These are phyloP conservation scores for Bocquillonia castaneifolia DNA, from an alignment of 441 rosid genomes.

Conservation along the genomic window DNA sequence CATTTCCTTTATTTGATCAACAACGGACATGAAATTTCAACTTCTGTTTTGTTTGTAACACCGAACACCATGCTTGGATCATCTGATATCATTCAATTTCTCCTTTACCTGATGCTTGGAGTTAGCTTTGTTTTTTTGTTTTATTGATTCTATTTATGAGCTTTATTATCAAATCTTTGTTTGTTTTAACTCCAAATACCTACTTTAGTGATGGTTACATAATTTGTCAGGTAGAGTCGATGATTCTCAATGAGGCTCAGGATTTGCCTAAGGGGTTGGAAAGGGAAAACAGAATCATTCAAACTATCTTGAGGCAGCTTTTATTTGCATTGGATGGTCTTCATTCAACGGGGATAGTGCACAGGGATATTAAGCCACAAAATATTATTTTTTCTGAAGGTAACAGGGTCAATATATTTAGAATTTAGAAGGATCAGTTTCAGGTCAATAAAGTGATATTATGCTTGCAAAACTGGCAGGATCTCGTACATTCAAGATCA, in stretches of 20 bases:
- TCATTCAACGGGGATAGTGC: conserved; percentile 93
- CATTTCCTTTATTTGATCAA: neutral
- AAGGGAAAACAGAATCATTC: conserved; percentile 79
- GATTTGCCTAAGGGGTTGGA: conserved; percentile 72
- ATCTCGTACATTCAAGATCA: conserved; percentile 80
- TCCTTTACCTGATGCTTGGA: neutral
- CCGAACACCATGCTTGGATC: neutral
- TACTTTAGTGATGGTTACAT: conserved; percentile 14
- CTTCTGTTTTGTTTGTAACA: neutral
- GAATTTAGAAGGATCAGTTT: neutral
- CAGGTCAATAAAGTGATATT: conserved; percentile 3
- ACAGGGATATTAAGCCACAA: conserved; percentile 88
- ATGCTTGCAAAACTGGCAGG: conserved; percentile 41
- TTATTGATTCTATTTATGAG: neutral
- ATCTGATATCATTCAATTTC: neutral
- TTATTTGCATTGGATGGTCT: conserved; percentile 93
- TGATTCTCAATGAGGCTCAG: conserved; percentile 74
- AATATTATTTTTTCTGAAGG: conserved; percentile 93
- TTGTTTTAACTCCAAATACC: conserved; percentile 8
- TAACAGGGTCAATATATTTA: conserved; percentile 29
- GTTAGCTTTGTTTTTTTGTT: neutral
- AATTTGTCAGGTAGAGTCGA: conserved; percentile 64
- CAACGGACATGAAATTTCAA: neutral
- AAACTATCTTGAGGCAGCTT: conserved; percentile 78
- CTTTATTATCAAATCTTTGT: conserved; percentile 9